Evolutionary conservation across 371 early-diverging fungal genomes (phyloP), one percentile per base, ranked within the genome.

Genomic region (Apophysomyces elegans): DNA sequence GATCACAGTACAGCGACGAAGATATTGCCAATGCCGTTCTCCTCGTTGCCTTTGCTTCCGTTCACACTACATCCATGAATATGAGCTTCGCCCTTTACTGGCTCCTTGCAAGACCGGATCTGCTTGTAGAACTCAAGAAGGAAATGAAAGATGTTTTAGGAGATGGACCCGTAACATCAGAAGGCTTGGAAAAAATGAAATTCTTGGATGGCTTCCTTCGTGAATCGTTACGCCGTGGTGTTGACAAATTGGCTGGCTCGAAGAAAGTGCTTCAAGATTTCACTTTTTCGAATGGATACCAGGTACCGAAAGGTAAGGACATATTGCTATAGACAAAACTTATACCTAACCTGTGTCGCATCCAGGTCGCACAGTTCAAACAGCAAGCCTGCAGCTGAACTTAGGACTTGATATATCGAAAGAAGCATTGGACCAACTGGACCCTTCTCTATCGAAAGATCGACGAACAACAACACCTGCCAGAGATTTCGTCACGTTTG

Each of bases 11-110:
- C 21, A 56, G 65, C 5, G 69, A 67, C 4, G 57, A 62, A 4
- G 69, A 75, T 39, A 56, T 77, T 3, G 59, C 72, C 12, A 63
- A 69, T 7, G 36, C 70, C 14, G 57, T 75, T 9, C 58, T 80
- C n/a, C 21, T 75, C 16, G 16, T 77, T 37, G 80, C 78, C 2
- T 80, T 78, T 62, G 78, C 80, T 4, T 73, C 80, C 14, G 80
- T 77, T 0, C 80, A 80, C 26, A 74, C 76, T 1, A 77, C 76
- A 7, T 66, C 76, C 0, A 66, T 61, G 63, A 70, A 75, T n/a
- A 46, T 70, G 39, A 64, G 67, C 37, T 76, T 69, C 57, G 59
- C 61, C 12, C 44, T 76, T 8, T 73, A 71, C 43, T 78, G 78
- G 76, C 58, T 80, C 16, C 38, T 77, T 39, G 70, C 69, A 32